Conservation (phyloP, 805 yeast genomes). For the Pichia insulana region DNA sequence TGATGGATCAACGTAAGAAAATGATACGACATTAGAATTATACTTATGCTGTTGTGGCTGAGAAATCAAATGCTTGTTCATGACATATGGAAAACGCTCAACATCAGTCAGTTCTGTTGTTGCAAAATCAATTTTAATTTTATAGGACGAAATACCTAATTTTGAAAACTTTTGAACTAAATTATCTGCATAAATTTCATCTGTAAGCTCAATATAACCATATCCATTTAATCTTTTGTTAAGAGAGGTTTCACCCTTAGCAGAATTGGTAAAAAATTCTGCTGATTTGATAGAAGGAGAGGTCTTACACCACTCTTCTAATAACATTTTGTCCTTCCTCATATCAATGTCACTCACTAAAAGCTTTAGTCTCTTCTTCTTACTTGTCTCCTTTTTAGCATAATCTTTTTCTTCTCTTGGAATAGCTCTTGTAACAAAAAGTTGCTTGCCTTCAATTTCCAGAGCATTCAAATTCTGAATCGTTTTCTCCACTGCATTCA, state of each 20-base stretch:
- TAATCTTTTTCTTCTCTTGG: constrained; percentile 27
- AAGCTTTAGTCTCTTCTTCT: constrained; percentile 20
- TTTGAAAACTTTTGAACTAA: constrained; percentile 17
- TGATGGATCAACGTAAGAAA: constrained; percentile 23
- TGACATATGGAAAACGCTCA: constrained; percentile 9
- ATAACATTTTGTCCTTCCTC: constrained; percentile 14
- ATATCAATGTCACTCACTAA: constrained; percentile 22
- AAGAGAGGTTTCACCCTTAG: constrained; percentile 8
- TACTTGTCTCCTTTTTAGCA: constrained; percentile 13
- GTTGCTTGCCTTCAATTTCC: constrained; percentile 22
- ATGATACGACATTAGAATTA: constrained; percentile 7
- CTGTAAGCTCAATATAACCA: constrained; percentile 25
- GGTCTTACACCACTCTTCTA: constrained; percentile 22
- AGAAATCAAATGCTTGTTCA: background rate
- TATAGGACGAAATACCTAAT: constrained; percentile 22
- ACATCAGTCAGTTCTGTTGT: constrained; percentile 10
- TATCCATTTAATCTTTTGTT: constrained; percentile 17
- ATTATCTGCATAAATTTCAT: constrained; percentile 20
- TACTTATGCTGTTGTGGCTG: background rate
- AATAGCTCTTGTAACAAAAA: constrained; percentile 27
- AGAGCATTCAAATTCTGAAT: constrained; percentile 21
- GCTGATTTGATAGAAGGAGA: constrained; percentile 21
- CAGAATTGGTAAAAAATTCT: constrained; percentile 20
- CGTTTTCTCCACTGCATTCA: constrained; percentile 20
- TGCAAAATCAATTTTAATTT: constrained; percentile 24